Evolutionary conservation across 345 rosid genomes (phyloP).

Genomic region (Psidium guajava): DNA sequence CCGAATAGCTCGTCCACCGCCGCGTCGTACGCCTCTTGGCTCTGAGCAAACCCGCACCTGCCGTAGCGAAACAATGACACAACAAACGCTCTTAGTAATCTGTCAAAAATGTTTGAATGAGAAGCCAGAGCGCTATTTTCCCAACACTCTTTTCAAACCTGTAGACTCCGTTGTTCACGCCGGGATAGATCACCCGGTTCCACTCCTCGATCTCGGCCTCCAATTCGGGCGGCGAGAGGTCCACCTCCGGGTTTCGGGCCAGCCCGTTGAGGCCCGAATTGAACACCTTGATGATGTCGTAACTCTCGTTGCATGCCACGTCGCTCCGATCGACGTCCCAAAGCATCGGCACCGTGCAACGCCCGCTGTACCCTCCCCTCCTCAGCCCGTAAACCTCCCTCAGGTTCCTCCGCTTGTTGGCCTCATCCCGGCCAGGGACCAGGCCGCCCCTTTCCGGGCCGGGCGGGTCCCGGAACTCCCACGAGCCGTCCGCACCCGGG

Average conservation of each 20-base stretch:
- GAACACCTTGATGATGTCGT: conserved; percentile 58
- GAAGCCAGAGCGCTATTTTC: background rate
- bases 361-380: conserved; percentile 57
- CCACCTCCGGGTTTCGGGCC: conserved; percentile 40
- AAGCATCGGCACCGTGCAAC: conserved; percentile 77
- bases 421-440: conserved; percentile 50
- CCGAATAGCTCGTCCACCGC: conserved; percentile 54
- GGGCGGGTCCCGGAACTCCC: conserved; percentile 43
- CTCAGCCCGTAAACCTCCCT: conserved; percentile 55
- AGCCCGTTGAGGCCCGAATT: conserved; percentile 50
- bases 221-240: conserved; percentile 42
- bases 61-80: background rate
- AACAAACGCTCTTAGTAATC: background rate
- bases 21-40: conserved; percentile 66
- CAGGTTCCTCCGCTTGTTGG: conserved; percentile 45
- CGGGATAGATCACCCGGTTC: conserved; percentile 66
- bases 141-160: conserved; percentile 17
- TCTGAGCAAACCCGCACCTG: conserved; percentile 90
- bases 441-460: conserved; percentile 15
- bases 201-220: conserved; percentile 49
- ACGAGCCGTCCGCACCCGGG: conserved; percentile 72
- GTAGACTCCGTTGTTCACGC: conserved; percentile 76
- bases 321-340: conserved; percentile 60
- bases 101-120: background rate
- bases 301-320: conserved; percentile 73